Evolutionary conservation across 2,329 filamentous ascomycete genomes (phyloP), one percentile per base, ranked within the genome.

Genomic region (Botrytis cinerea): DNA sequence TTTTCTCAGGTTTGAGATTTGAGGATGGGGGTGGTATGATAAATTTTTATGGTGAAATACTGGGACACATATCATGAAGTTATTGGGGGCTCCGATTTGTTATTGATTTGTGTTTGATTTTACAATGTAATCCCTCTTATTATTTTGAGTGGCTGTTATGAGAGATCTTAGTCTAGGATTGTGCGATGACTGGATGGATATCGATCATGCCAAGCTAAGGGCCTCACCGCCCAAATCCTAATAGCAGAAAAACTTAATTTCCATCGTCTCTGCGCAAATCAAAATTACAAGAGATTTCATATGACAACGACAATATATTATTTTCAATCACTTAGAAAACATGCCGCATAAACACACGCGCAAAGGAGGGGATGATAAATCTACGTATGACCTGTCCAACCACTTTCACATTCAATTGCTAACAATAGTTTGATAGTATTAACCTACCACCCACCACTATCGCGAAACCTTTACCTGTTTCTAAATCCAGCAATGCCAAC

Each of bases 341-440:
- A 97, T 97, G 93, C 93, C 93, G 82, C 93, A 95, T 84, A 97
- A 97, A 84, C 93, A 97, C 82, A 95, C 92, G 76, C 87, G 92
- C 77, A 88, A 88, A 75, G 86, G 85, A 12, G 85, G 85, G 73
- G 86, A 84, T 18, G 87, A 90, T 74, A 84, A 85, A 67, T 84
- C 84, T 25, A 84, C 85, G 90, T 91, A 81, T 77, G 85, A 80
- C 43, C 62, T 28, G 63, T 28, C 22, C 10, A 28, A 20, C 12
- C 40, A 54, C 22, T 14, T 14, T 40, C 28, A n/a, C 25, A 40
- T 64, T 22, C 60, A 61, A 35, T 61, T 35, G 28, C 77, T 75
- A 76, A 74, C 25, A 32, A 18, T 43, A 9, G 43, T 54, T 83
- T n/a, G n/a, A 18, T 71, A 81, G 80, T 9, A 72, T 78, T 66